Evolutionary conservation across 129 eudicot genomes (phyloP).

Genomic region (sunflower (Helianthus annuus)): DNA sequence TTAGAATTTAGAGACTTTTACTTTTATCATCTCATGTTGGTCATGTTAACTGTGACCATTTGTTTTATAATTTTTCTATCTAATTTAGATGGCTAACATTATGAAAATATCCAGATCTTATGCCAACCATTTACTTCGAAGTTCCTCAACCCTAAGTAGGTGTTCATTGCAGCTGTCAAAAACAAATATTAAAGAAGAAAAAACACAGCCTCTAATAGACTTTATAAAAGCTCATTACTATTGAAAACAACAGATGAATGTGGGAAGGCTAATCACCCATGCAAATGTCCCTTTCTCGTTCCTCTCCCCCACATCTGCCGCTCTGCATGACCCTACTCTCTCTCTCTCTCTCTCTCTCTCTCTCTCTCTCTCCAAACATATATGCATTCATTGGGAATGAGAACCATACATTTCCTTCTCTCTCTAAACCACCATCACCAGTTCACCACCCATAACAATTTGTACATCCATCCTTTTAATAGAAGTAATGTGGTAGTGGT

Average conservation of each 20-base stretch:
- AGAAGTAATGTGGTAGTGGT: constrained; percentile 7
- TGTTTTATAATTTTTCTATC: too few relatives aligned
- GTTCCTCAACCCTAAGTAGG: not conserved
- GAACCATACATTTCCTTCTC: constrained; percentile 23
- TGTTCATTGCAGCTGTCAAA: not conserved
- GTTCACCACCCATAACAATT: constrained; percentile 3
- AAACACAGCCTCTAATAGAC: not conserved
- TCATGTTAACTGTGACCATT: too few relatives aligned
- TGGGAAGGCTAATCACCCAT: constrained; percentile 69
- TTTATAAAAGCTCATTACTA: constrained; percentile 25
- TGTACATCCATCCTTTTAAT: constrained; percentile 20
- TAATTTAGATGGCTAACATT: too few relatives aligned
- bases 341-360: constrained; percentile 24
- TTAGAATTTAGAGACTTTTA: too few relatives aligned
- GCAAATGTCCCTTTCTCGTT: constrained; percentile 77
- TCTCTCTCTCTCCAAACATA: not conserved
- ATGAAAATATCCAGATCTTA: too few relatives aligned
- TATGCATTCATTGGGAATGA: constrained; percentile 41
- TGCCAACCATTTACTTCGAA: not conserved
- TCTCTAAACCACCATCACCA: constrained; percentile 9
- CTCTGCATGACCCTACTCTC: constrained; percentile 38
- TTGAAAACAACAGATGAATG: constrained; percentile 88
- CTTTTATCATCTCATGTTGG: too few relatives aligned
- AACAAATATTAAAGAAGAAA: not conserved
- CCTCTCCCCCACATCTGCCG: constrained; percentile 94